Base-by-base conservation (phyloP, 257 asterid species). In the Nyctanthes arbortristis region DNA sequence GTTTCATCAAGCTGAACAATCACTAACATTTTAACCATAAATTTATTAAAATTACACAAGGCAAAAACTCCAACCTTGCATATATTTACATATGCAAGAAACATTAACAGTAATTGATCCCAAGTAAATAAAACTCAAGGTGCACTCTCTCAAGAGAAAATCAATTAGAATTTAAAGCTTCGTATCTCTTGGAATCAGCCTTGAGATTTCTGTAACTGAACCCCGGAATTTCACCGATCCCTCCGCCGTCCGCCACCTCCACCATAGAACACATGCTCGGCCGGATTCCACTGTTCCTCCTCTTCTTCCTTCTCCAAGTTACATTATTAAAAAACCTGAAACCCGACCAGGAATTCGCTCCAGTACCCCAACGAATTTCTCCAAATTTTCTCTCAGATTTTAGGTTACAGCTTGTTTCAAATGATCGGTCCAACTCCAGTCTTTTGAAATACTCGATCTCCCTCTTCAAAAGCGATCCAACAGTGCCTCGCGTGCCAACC, bases 391-490 rank as follows among this genome's bases (percentile, higher is more conserved):
- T 73, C 63, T 81, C 84, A 47, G 82, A 33, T 31, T 64, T 73
- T 61, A 43, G 22, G n/a, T n/a, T n/a, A 59, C 72, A 68, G 57
- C 49, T 77, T 52, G 22, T 49, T 49, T 77, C 80, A 12, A 49
- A 70, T n/a, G n/a, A n/a, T n/a, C 73, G 55, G 56, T 80, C 88
- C 18, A 73, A 4, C 52, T 88, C 92, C 18, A 72, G 39, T 68
- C 79, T 84, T 54, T 75, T 80, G 73, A 92, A 92, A 78, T 79
- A 86, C 67, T 89, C 98, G 9, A 89, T 92, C 85, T 92, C 98
- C 83, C 80, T 83, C 86, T 84, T 84, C 63, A 84, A 86, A 24
- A 92, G 98, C 32, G 96, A 89, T 76, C 94, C 98, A 49, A 92
- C 77, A 7, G 96, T 88, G 36, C 98, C 98, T 16, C 94, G 84